A percentile compares a stretch with the other conserved stretches of the same genome.
phyloP scores from a whole-genome alignment of 495 filamentous ascomycete species.

The Xeromyces bisporus region DNA sequence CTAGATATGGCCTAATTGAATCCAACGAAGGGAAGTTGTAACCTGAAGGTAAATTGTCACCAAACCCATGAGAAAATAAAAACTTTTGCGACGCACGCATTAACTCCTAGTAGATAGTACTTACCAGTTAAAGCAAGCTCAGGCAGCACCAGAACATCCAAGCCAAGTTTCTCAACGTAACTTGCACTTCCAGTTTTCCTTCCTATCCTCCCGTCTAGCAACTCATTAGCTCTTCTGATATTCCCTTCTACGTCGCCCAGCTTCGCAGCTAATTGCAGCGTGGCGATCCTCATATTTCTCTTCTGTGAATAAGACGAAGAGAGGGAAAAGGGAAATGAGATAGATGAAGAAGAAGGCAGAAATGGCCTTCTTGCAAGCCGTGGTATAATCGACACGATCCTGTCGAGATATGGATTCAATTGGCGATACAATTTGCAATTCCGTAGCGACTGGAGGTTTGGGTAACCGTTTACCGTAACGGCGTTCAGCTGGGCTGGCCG shows the following conservation, averaged over 20 bases:
- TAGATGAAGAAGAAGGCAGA: not conserved
- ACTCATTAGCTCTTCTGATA: conserved; percentile 51
- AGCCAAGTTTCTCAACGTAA: conserved; percentile 14
- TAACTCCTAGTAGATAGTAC: conserved; percentile 10
- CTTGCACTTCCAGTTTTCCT: conserved; percentile 6
- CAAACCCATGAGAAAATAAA: not conserved
- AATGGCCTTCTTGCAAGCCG: too few relatives aligned
- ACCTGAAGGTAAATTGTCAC: conserved; percentile 28
- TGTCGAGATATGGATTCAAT: too few relatives aligned
- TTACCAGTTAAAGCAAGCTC: conserved; percentile 80
- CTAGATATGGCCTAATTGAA: conserved; percentile 66
- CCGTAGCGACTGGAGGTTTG: too few relatives aligned
- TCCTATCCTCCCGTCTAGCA: conserved; percentile 37
- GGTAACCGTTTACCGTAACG: too few relatives aligned
- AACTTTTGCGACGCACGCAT: too few relatives aligned
- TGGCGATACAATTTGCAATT: too few relatives aligned
- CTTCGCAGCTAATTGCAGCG: conserved; percentile 60
- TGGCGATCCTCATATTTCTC: conserved; percentile 55
- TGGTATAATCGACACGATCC: too few relatives aligned
- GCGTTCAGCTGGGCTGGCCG: too few relatives aligned
- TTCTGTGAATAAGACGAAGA: conserved; percentile 1
- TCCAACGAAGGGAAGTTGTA: conserved; percentile 78
- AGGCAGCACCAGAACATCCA: conserved; percentile 57
- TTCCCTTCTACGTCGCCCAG: conserved; percentile 66
- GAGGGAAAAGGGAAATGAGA: not conserved